Evolutionary conservation across 1,139 yeast species (phyloP).

Genomic region (Chernovozyma sophiae-reginae): DNA sequence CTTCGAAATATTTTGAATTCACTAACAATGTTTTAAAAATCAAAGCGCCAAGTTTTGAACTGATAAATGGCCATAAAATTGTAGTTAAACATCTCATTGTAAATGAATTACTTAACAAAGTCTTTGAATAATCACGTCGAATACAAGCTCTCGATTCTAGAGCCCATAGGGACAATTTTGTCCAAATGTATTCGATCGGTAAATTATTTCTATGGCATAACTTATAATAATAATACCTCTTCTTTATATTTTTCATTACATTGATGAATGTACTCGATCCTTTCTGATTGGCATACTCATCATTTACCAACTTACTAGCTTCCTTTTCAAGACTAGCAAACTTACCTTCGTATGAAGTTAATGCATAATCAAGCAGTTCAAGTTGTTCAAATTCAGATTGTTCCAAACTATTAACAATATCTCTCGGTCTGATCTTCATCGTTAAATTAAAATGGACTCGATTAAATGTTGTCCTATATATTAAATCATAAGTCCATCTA

Average conservation of each 20-base stretch:
- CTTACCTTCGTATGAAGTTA: conserved; percentile 11
- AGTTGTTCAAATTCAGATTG: conserved; percentile 21
- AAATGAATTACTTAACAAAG: conserved; percentile 21
- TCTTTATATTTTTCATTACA: conserved; percentile 10
- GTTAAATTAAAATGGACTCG: conserved; percentile 38
- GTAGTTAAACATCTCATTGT: conserved; percentile 31
- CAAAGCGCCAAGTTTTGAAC: conserved; percentile 31
- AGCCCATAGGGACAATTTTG: conserved; percentile 12
- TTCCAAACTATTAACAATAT: conserved; percentile 31
- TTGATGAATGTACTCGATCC: conserved; percentile 7
- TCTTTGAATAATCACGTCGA: conserved; percentile 31
- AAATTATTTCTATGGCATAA: conserved; percentile 8
- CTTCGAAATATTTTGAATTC: conserved; percentile 5
- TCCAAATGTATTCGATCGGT: conserved; percentile 11
- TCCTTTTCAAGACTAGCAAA: conserved; percentile 7
- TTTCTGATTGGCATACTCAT: conserved; percentile 3
- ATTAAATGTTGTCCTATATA: conserved; percentile 41
- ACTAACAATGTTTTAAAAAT: conserved; percentile 14
- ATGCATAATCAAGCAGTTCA: conserved; percentile 20
- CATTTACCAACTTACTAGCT: conserved; percentile 2
- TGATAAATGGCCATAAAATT: conserved; percentile 37
- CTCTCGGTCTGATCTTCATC: conserved; percentile 30
- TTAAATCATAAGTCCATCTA: conserved; percentile 34
- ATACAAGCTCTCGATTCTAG: conserved; percentile 31
- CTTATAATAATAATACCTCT: conserved; percentile 8